Evolutionary conservation across 805 yeast species (phyloP).

Genomic region (Cyberlindnera saturnus): DNA sequence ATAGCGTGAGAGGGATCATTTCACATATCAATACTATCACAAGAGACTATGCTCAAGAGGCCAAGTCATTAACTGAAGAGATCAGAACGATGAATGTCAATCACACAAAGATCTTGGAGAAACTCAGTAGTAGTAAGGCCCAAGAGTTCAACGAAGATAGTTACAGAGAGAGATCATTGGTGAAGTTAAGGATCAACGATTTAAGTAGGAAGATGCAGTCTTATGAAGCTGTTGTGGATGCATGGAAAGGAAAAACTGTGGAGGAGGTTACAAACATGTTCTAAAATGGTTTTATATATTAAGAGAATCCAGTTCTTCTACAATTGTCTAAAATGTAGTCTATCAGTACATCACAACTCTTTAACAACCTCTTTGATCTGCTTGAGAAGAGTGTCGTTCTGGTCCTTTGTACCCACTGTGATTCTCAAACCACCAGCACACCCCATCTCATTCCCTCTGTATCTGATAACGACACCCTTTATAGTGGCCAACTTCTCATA

Average conservation of each 20-base stretch:
- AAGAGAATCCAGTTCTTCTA: background rate
- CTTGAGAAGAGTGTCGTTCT: slow-evolving; percentile 53
- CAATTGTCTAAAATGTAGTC: background rate
- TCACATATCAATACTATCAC: slow-evolving; percentile 12
- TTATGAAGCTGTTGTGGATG: slow-evolving; percentile 3
- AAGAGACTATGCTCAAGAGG: slow-evolving; percentile 14
- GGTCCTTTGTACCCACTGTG: slow-evolving; percentile 79
- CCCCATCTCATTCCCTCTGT: slow-evolving; percentile 84
- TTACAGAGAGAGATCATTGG: slow-evolving; percentile 8
- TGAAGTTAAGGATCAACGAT: slow-evolving; percentile 14
- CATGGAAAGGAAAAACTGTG: slow-evolving; percentile 5
- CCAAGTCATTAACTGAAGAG: slow-evolving; percentile 14
- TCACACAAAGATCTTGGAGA: slow-evolving; percentile 14
- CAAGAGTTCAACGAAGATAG: slow-evolving; percentile 2
- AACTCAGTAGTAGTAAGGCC: slow-evolving; percentile 3
- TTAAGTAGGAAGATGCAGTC: slow-evolving; percentile 6
- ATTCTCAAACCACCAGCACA: slow-evolving; percentile 85
- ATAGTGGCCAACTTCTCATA: slow-evolving; percentile 68
- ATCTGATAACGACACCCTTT: slow-evolving; percentile 80
- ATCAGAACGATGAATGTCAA: slow-evolving; percentile 17
- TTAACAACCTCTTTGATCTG: slow-evolving; percentile 36
- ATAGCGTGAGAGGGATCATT: slow-evolving; percentile 11
- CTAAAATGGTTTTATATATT: slow-evolving; percentile 1
- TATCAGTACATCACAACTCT: slow-evolving; percentile 7
- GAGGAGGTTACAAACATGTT: slow-evolving; percentile 12